Conservation (phyloP, 352 stramenopile genomes). For the Hyaloperonospora arabidopsidis region DNA sequence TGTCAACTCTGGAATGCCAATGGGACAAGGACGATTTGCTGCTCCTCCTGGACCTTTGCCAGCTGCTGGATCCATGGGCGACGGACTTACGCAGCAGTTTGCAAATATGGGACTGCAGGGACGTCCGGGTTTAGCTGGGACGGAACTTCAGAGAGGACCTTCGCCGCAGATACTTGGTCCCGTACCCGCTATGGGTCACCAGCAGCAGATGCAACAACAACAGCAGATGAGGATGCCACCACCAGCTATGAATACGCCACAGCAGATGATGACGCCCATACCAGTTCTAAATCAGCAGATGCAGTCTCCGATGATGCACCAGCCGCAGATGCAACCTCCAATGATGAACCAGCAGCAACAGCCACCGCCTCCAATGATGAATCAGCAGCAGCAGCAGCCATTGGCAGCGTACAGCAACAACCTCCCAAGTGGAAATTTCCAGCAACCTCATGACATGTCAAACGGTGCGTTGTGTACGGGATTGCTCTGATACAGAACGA, state of each 20-base stretch:
- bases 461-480: slow-evolving; percentile 34
- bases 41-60: slow-evolving; percentile 10
- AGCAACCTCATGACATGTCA: slow-evolving; percentile 72
- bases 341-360: slow-evolving; percentile 1
- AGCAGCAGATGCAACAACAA: slow-evolving; percentile 2
- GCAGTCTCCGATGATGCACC: slow-evolving; percentile 10
- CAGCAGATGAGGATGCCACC: background rate
- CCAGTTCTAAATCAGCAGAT: slow-evolving; percentile 19
- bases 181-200: slow-evolving; percentile 11
- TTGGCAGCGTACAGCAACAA: slow-evolving; percentile 26
- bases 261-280: slow-evolving; percentile 5
- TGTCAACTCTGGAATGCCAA: slow-evolving; percentile 11
- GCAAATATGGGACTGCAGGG: slow-evolving; percentile 57
- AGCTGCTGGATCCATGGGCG: slow-evolving; percentile 10
- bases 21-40: slow-evolving; percentile 21
- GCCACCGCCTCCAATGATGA: background rate
- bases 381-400: background rate
- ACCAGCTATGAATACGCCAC: background rate
- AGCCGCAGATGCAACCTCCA: background rate
- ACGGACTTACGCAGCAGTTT: slow-evolving; percentile 53
- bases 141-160: slow-evolving; percentile 14
- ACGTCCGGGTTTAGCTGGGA: slow-evolving; percentile 23
- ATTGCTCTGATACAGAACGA: slow-evolving; percentile 3
- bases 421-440: slow-evolving; percentile 72
- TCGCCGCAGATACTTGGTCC: slow-evolving; percentile 25